Conservation (phyloP, 371 early-diverging fungal genomes). For the Mortierella sp. region DNA sequence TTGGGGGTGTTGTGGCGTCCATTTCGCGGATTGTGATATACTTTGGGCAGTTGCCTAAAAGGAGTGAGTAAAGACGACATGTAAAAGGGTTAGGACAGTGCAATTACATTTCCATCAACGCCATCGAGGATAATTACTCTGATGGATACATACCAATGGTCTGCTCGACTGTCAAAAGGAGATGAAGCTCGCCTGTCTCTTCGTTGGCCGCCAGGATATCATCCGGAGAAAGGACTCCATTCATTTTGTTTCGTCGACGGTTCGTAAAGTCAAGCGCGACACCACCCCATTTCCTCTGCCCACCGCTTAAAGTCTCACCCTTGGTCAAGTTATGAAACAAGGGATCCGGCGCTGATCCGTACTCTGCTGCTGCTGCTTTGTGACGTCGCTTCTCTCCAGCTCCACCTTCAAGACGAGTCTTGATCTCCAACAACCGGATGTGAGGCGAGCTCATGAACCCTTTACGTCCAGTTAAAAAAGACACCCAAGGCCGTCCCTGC, state of each 20-base stretch:
- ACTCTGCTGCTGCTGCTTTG: background rate
- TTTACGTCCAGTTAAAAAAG: constrained; percentile 32
- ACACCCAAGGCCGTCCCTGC: constrained; percentile 50
- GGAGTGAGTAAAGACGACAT: background rate
- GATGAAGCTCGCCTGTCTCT: constrained; percentile 32
- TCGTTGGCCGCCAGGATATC: constrained; percentile 23
- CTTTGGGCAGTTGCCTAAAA: constrained; percentile 50
- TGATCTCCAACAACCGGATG: constrained; percentile 32
- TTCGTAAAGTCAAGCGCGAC: constrained; percentile 48
- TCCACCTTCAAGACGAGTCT: background rate
- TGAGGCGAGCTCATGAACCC: constrained; percentile 39
- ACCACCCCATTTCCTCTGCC: constrained; percentile 37
- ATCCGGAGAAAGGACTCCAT: constrained; percentile 33
- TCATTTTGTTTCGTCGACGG: constrained; percentile 52
- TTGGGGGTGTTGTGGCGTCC: background rate
- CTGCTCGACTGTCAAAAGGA: constrained; percentile 47
- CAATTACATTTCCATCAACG: background rate
- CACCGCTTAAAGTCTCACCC: constrained; percentile 28
- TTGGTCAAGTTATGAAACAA: constrained; percentile 30
- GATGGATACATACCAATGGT: constrained; percentile 33
- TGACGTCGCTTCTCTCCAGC: background rate
- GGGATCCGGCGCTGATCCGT: constrained; percentile 15
- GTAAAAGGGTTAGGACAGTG: background rate
- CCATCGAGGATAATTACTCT: background rate
- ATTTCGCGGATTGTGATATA: constrained; percentile 52